These are phyloP conservation scores for Begonia loranthoides DNA, from an alignment of 306 rosid species.

Conservation along the genomic window DNA sequence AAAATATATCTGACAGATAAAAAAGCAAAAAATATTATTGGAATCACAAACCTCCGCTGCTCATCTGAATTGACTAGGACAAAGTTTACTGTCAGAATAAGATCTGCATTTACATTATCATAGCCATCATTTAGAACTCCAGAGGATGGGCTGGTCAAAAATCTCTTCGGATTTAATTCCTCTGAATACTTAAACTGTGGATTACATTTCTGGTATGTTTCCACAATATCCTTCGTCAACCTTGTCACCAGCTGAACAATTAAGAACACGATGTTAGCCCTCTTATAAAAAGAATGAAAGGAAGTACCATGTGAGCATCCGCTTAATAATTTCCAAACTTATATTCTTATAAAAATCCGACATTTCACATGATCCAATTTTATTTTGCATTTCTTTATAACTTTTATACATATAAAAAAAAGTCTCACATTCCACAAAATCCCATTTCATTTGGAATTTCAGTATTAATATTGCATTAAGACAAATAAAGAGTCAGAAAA, in stretches of 20 bases:
- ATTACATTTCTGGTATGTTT: conserved; percentile 82
- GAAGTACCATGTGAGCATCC: too few species aligned
- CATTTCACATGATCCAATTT: too few species aligned
- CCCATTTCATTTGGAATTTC: too few species aligned
- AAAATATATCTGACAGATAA: neutral
- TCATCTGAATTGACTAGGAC: conserved; percentile 53
- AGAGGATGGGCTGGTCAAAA: conserved; percentile 76
- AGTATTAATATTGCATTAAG: too few species aligned
- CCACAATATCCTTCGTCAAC: conserved; percentile 81
- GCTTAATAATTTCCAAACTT: too few species aligned
- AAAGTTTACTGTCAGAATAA: conserved; percentile 73
- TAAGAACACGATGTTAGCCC: conserved; percentile 22
- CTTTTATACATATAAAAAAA: too few species aligned
- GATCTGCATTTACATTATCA: conserved; percentile 89
- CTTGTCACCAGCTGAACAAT: conserved; percentile 73
- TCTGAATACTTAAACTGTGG: conserved; percentile 86
- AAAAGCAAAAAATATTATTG: neutral
- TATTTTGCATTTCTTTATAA: too few species aligned
- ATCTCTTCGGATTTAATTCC: conserved; percentile 86
- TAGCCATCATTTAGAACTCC: conserved; percentile 94
- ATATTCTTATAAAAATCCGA: too few species aligned
- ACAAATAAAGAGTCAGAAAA: too few species aligned
- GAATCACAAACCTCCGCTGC: conserved; percentile 52
- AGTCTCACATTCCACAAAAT: too few species aligned
- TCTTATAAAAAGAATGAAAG: too few species aligned